A percentile compares a stretch with the other conserved stretches of the same genome.
phyloP scores from a whole-genome alignment of 176 grass and related monocot species.

The Eragrostis nindensis region DNA sequence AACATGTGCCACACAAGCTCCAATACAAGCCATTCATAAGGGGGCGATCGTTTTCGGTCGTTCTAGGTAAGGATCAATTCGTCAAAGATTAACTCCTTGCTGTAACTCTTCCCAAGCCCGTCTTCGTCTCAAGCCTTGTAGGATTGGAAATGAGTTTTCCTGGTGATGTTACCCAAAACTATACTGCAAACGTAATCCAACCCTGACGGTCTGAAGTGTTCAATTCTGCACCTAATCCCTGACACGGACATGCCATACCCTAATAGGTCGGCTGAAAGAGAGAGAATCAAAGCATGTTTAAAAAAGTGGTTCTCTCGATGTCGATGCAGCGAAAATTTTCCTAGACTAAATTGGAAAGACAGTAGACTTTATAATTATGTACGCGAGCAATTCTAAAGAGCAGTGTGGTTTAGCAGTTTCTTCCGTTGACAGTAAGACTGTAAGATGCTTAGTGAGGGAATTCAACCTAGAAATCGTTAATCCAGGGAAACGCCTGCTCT shows the following conservation, averaged over 20 bases:
- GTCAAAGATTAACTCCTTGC: slow-evolving; percentile 7
- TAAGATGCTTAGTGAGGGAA: neutral
- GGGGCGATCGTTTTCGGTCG: slow-evolving; percentile 26
- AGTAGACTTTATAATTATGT: slow-evolving; percentile 3
- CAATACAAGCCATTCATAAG: neutral
- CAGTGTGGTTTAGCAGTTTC: slow-evolving; percentile 14
- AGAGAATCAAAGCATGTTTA: neutral
- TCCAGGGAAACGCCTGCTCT: too few relatives aligned
- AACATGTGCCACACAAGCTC: slow-evolving; percentile 19
- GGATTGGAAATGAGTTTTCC: neutral
- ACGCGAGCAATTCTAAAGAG: slow-evolving; percentile 6
- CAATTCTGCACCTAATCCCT: slow-evolving; percentile 59
- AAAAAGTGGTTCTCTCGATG: neutral
- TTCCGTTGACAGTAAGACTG: slow-evolving; percentile 44
- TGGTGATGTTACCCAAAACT: slow-evolving; percentile 18
- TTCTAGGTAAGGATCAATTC: slow-evolving; percentile 44
- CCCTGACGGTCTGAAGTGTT: slow-evolving; percentile 26
- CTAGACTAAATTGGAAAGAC: slow-evolving; percentile 13
- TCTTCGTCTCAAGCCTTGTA: slow-evolving; percentile 36
- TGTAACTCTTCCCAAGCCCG: slow-evolving; percentile 25
- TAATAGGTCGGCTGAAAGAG: slow-evolving; percentile 28
- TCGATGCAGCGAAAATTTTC: neutral
- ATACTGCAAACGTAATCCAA: slow-evolving; percentile 30
- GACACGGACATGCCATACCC: slow-evolving; percentile 41
- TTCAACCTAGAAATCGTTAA: slow-evolving; percentile 10